phyloP scores from a whole-genome alignment of 1,139 yeast species.

The Taphrina communis region DNA sequence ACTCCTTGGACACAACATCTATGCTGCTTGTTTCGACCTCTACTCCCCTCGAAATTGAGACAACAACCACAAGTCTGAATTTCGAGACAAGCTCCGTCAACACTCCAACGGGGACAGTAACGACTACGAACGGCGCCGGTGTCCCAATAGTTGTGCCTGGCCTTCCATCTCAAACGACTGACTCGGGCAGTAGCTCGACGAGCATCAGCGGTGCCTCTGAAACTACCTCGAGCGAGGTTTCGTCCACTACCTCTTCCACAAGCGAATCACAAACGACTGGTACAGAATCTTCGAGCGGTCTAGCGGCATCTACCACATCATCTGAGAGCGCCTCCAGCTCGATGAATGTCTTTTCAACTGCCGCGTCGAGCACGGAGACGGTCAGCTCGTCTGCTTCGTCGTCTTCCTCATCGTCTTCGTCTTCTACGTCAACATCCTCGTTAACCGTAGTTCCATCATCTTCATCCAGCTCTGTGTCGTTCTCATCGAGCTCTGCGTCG shows the following conservation, averaged over 20 bases:
- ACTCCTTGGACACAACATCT: neutral
- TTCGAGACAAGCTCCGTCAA: neutral
- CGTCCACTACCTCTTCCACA: neutral
- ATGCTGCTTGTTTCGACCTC: neutral
- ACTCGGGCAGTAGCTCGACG: neutral
- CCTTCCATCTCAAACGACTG: neutral
- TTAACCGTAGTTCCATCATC: slow-evolving; percentile 16
- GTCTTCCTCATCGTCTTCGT: slow-evolving; percentile 53
- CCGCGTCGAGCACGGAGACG: neutral
- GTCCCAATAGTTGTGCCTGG: neutral
- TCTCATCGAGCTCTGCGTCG: slow-evolving; percentile 45
- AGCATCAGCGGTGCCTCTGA: neutral
- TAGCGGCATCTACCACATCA: neutral
- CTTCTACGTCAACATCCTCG: slow-evolving; percentile 48
- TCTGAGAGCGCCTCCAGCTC: too few relatives aligned
- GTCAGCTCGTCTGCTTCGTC: slow-evolving; percentile 39
- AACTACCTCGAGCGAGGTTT: neutral
- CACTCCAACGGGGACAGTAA: neutral
- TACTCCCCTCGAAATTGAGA: neutral
- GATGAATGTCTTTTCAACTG: too few relatives aligned
- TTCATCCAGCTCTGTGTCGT: slow-evolving; percentile 45
- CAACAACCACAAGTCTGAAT: neutral
- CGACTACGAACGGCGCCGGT: neutral
- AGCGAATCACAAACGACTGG: neutral
- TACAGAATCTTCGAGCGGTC: neutral